phyloP scores from a whole-genome alignment of 148 eudicot species.

The Persicaria maculosa region DNA sequence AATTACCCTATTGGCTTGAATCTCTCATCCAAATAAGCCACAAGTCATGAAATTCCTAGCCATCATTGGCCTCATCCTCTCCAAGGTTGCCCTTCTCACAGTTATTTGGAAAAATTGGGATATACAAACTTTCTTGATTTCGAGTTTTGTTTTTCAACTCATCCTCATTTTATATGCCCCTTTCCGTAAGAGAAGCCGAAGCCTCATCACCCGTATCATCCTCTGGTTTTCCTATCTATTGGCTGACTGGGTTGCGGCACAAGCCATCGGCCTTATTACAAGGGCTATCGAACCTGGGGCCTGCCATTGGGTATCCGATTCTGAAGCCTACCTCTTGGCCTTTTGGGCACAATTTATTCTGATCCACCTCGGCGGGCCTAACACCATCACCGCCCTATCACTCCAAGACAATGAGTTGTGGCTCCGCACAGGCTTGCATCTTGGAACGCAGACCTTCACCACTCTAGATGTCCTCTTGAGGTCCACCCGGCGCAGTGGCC shows the following conservation, averaged over 20 bases:
- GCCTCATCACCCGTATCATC: not conserved
- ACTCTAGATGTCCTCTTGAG: not conserved
- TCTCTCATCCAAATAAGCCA: too few species aligned
- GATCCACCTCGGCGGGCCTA: conserved; percentile 8
- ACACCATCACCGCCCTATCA: conserved; percentile 7
- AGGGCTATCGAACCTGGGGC: not conserved
- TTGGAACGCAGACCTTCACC: not conserved
- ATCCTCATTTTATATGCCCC: not conserved
- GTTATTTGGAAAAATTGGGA: not conserved
- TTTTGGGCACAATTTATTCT: conserved; percentile 11
- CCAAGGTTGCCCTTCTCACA: too few species aligned
- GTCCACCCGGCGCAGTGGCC: not conserved
- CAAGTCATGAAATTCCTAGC: too few species aligned
- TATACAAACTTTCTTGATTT: not conserved
- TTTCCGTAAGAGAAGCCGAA: not conserved
- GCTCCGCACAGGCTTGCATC: not conserved
- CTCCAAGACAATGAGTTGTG: conserved; percentile 6
- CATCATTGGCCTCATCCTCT: too few species aligned
- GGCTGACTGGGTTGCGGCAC: not conserved
- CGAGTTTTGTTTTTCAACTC: not conserved
- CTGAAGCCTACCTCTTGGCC: not conserved
- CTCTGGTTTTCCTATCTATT: not conserved
- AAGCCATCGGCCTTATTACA: conserved; percentile 6
- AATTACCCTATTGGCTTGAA: too few species aligned
- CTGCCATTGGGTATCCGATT: too few species aligned